A percentile compares a stretch with the other conserved stretches of the same genome.
Conservation (phyloP, 148 eudicot species). For the Vaccinium myrtillus region DNA sequence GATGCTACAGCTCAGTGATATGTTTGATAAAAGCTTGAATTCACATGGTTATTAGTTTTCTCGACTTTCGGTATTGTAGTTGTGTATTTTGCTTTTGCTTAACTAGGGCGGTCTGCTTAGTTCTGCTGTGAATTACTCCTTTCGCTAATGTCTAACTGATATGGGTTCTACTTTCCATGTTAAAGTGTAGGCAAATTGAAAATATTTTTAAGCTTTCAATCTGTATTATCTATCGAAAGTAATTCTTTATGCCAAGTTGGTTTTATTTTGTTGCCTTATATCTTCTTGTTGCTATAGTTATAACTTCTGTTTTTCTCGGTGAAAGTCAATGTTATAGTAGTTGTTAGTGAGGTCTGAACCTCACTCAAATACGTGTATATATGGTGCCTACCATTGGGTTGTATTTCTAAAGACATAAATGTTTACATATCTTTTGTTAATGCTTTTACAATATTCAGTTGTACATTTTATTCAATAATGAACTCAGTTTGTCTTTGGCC, state of each 20-base stretch:
- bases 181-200: slow-evolving; percentile 12
- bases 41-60: not conserved
- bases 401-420: not conserved
- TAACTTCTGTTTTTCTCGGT: no score
- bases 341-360: no score
- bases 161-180: slow-evolving; percentile 17
- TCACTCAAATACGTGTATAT: no score
- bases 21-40: not conserved
- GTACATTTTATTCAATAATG: not conserved
- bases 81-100: slow-evolving; percentile 6
- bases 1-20: slow-evolving; percentile 56
- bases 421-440: not conserved
- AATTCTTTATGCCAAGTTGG: not conserved
- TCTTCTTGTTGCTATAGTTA: not conserved
- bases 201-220: not conserved
- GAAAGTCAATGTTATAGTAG: no score
- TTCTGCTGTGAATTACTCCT: slow-evolving; percentile 14
- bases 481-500: not conserved
- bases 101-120: slow-evolving; percentile 8
- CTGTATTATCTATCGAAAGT: not conserved
- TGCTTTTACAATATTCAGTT: not conserved
- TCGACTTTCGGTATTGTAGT: slow-evolving; percentile 14
- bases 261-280: not conserved
- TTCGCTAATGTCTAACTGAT: slow-evolving; percentile 12
- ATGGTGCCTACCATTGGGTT: no score